Base-by-base conservation (phyloP, 1,139 yeast genomes). In the Nadsonia commutata region DNA sequence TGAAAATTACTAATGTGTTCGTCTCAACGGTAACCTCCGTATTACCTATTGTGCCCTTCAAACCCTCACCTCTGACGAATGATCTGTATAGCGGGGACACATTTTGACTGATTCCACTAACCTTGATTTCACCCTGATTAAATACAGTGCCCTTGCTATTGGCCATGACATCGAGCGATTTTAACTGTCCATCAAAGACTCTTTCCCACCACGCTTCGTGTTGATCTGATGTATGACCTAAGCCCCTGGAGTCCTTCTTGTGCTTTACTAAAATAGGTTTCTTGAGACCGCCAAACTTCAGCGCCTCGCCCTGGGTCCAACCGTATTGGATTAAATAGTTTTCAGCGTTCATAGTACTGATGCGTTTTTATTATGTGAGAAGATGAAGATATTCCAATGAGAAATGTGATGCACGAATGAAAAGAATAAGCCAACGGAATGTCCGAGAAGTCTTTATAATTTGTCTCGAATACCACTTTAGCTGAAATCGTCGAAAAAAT, bases 191-290 rank as follows among this genome's bases (percentile, higher is more conserved):
- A 60, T 90, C 97, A 63, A 90, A 90, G 40, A 88, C 67, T 52
- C 81, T 71, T 52, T 90, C 97, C 98, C 98, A 90, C 98, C 98
- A 90, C 43, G 84, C 80, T 55, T 86, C 96, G 18, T 80, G 78
- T 31, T 78, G 81, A 43, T 70, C 70, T 11, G 72, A 63, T 48
- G 74, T 80, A 55, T 80, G 80, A 0, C 95, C 95, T 39, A 90
- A 68, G 3, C 98, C 98, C 56, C 85, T 85, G 46, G 78, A 80
- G 57, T 90, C 96, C 52, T 78, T 78, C 63, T 90, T 86, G 56
- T 90, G 96, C 52, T 80, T 80, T 40, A 90, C 95, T 49, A 90
- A 64, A 41, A 90, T 77, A 0, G 98, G 97, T 55, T 78, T 84
- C 53, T 72, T 76, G 45, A 90, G 63, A 0, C 96, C 94, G 3